Percentiles rank a stretch among this genome's conserved stretches.
phyloP scores from a whole-genome alignment of 169 alveolate genomes.

The Babesia ovata region DNA sequence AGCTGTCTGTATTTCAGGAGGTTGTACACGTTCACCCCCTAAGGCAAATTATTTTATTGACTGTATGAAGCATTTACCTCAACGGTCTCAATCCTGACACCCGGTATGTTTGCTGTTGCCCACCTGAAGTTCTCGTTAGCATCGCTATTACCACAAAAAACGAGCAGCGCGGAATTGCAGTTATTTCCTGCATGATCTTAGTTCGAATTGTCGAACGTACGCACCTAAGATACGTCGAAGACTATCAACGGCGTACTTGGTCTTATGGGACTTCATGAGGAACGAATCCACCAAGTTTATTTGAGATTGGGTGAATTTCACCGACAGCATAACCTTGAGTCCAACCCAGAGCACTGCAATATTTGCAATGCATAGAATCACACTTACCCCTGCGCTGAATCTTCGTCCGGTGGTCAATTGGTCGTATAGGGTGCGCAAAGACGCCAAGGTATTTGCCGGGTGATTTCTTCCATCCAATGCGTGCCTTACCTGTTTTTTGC shows the following conservation, averaged over 20 bases:
- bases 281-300: slow-evolving; percentile 82
- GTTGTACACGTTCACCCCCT: slow-evolving; percentile 80
- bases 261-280: slow-evolving; percentile 81
- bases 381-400: slow-evolving; percentile 70
- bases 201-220: neutral
- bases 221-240: slow-evolving; percentile 79
- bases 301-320: slow-evolving; percentile 87
- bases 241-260: slow-evolving; percentile 79
- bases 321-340: slow-evolving; percentile 78
- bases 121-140: slow-evolving; percentile 85
- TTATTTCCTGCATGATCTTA: slow-evolving; percentile 45
- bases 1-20: slow-evolving; percentile 82
- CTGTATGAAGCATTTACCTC: slow-evolving; percentile 50
- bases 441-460: slow-evolving; percentile 86
- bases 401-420: slow-evolving; percentile 78
- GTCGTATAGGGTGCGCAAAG: slow-evolving; percentile 83
- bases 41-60: neutral
- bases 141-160: slow-evolving; percentile 80
- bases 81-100: slow-evolving; percentile 80
- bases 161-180: slow-evolving; percentile 84
- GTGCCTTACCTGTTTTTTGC: slow-evolving; percentile 80
- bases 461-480: slow-evolving; percentile 87
- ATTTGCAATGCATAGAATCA: neutral
- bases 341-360: slow-evolving; percentile 77
- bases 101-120: slow-evolving; percentile 86